A percentile compares a stretch with the other conserved stretches of the same genome.
These are phyloP conservation scores for Pistacia integerrima DNA, from an alignment of 345 rosid species.

Conservation along the genomic window DNA sequence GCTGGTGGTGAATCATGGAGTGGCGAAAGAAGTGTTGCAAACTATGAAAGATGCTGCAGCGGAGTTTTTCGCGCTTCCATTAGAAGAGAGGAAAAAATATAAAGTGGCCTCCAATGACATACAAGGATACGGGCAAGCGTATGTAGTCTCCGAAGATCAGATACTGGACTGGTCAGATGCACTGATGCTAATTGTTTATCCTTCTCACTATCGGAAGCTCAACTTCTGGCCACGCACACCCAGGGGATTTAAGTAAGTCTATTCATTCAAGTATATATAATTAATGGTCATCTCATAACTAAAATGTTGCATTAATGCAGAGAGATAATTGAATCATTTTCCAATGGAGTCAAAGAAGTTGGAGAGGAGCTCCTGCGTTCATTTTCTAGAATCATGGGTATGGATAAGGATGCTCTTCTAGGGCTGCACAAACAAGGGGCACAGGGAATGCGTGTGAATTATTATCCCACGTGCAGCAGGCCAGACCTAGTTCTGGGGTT, in stretches of 20 bases:
- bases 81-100: slow-evolving; percentile 32
- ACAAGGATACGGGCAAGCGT: slow-evolving; percentile 34
- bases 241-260: slow-evolving; percentile 3
- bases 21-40: slow-evolving; percentile 22
- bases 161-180: slow-evolving; percentile 34
- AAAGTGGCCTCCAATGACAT: slow-evolving; percentile 26
- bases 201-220: slow-evolving; percentile 17
- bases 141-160: slow-evolving; percentile 30
- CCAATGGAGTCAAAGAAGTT: slow-evolving; percentile 21
- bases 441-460: slow-evolving; percentile 28
- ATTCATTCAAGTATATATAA: neutral
- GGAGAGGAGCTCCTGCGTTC: slow-evolving; percentile 26
- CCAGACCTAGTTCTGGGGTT: slow-evolving; percentile 28
- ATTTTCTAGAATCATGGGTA: slow-evolving; percentile 30
- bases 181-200: slow-evolving; percentile 21
- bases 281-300: neutral
- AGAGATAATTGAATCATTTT: slow-evolving; percentile 28
- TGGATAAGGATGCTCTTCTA: slow-evolving; percentile 28
- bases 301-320: neutral
- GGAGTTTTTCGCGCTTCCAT: slow-evolving; percentile 25
- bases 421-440: slow-evolving; percentile 24
- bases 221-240: slow-evolving; percentile 31
- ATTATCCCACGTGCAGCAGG: slow-evolving; percentile 19
- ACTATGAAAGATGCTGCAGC: slow-evolving; percentile 20
- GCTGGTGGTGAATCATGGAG: slow-evolving; percentile 33